Base-by-base conservation (phyloP, 306 rosid genomes). In the Lathyrus tuberosus region DNA sequence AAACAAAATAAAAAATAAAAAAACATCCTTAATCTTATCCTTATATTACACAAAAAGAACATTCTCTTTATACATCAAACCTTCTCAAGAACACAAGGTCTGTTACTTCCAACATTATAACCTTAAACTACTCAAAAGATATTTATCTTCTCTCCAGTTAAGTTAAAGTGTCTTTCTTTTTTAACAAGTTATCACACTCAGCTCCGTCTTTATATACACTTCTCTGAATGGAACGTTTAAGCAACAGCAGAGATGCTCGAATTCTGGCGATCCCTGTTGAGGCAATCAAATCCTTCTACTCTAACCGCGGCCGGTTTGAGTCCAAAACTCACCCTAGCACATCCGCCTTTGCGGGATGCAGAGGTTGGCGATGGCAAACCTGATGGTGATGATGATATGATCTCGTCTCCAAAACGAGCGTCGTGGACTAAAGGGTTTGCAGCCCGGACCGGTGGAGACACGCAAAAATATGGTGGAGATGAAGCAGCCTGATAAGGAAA, bases 221-320 rank as follows among this genome's bases (percentile, higher is more conserved):
- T 86, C 67, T 71, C 80, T 30, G 73, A 61, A 60, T 78, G 83
- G 59, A 12, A 5, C 13, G 3, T 69, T 79, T 82, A 91, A 9
- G 96, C 97, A 48, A 91, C 69, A 41, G 87, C 88, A 68, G 91
- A 83, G 88, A 89, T 81, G 83, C 97, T 76, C 2, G 97, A 91
- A 84, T 81, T 91, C 79, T 85, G 94, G 78, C 85, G 75, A 83
- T 91, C 97, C 91, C 87, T 84, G 64, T 76, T 85, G 72, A 85
- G 97, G 71, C 96, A 88, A 72, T 91, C 96, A 7, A 91, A 91
- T 71, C 97, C 97, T 79, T 91, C 97, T 82, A 91, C 88, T 85
- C 97, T 91, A 91, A 89, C 97, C 24, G 88, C 80, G n/a, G 91
- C 91, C 0, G 94, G 94, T 72, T 87, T 89, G 44, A 72, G 83